Conservation (phyloP, 257 asterid species). For the Lycium ferocissimum region DNA sequence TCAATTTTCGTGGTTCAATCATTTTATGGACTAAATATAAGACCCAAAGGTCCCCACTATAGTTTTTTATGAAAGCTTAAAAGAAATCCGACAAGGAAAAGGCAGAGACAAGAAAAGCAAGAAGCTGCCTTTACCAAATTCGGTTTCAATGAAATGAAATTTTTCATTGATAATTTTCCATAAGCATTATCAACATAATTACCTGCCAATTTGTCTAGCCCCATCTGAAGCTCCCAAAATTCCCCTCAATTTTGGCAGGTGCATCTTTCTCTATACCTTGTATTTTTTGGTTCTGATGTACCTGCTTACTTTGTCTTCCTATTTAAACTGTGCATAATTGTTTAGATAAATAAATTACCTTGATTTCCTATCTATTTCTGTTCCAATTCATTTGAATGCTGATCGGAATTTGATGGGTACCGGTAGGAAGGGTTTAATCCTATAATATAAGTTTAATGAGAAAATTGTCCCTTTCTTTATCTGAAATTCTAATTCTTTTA, state of each 20-base stretch:
- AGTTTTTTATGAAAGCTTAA: not conserved
- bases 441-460: not conserved
- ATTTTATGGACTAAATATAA: not conserved
- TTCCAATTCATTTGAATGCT: not conserved
- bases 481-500: constrained; percentile 1
- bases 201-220: not conserved
- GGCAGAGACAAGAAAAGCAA: constrained; percentile 15
- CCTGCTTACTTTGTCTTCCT: not conserved
- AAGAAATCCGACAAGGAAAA: constrained; percentile 13
- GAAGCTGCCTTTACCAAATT: constrained; percentile 28
- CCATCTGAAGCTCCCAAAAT: not conserved
- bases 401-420: not conserved
- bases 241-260: not conserved
- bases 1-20: not conserved
- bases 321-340: not conserved
- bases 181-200: constrained; percentile 22
- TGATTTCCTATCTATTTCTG: not conserved
- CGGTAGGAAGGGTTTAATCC: not conserved
- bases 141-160: not conserved
- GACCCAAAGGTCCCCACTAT: not conserved
- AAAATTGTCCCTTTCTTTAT: not conserved
- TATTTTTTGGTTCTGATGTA: constrained; percentile 6
- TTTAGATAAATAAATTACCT: not conserved
- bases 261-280: not conserved
- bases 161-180: not conserved